Conservation (phyloP, 371 early-diverging fungal species). For the Smittium culicis region DNA sequence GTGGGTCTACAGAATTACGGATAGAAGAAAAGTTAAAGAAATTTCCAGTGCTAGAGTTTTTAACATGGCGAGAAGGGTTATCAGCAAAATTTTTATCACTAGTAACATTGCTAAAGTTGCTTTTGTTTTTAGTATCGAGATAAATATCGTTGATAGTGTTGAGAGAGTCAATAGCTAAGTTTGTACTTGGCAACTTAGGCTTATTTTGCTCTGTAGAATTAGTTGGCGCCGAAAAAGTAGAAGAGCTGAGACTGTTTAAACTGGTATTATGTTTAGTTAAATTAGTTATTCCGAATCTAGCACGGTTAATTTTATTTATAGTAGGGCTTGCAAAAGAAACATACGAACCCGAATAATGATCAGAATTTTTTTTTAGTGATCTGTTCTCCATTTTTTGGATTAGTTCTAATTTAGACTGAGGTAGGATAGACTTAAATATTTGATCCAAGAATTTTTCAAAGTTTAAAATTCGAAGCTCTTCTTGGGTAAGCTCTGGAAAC, state of each 20-base stretch:
- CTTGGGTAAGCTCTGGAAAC: slow-evolving; percentile 62
- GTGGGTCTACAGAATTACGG: not conserved
- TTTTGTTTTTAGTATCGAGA: not conserved
- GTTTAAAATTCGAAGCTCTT: slow-evolving; percentile 73
- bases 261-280: too few species aligned
- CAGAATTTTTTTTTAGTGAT: not conserved
- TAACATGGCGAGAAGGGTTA: not conserved
- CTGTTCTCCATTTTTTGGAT: not conserved
- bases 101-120: too few species aligned
- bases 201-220: not conserved
- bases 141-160: not conserved
- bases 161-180: not conserved
- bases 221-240: too few species aligned
- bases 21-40: not conserved
- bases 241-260: not conserved
- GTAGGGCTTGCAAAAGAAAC: slow-evolving; percentile 2
- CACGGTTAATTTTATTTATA: not conserved
- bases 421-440: slow-evolving; percentile 31
- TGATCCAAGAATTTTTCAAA: slow-evolving; percentile 74
- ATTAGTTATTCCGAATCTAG: slow-evolving; percentile 3
- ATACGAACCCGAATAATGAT: not conserved
- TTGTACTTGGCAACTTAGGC: not conserved
- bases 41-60: not conserved
- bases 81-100: too few species aligned
- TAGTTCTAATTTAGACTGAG: slow-evolving; percentile 22